Evolutionary conservation across 768 basidiomycete genomes (phyloP), one percentile per base, ranked within the genome.

Genomic region (Suillus lakei): DNA sequence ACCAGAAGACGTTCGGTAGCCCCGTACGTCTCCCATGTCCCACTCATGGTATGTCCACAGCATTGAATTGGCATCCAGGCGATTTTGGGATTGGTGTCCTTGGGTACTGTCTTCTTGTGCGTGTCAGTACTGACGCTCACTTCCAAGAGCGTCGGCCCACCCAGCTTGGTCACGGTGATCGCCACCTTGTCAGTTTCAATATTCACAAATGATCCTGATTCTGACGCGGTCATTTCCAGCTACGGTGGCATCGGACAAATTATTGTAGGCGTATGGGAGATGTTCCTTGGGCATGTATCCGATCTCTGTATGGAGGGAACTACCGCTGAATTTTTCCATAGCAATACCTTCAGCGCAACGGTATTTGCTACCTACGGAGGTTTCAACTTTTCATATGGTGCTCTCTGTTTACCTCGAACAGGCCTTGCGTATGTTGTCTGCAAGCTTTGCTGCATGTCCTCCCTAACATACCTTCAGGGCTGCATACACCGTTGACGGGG

Each of bases 181-280:
- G 70, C 72, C 8, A 72, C 66, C 5, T 76, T 74, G 72, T 76
- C 61, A 41, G 72, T 55, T 48, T 30, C n/a, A 13, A 36, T 23
- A 26, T 63, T 23, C 55, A 23, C 21, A 36, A 26, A 38, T 5
- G 34, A 30, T 6, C 28, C 9, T 34, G 13, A 18, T 36, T 34
- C 32, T 53, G 44, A 38, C 2, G 60, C 71, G 26, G 68, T 43
- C 15, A 41, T 10, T 39, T 64, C 59, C 44, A 74, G 74, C 63
- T 75, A 75, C 50, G 70, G 74, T 9, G 74, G 74, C 55, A 74
- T 76, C 54, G 65, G 68, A 18, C 74, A 71, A 56, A 72, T 70
- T 7, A 63, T 74, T 12, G 73, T 74, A 4, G 73, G 72, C 53
- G 67, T 74, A 70, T 74, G 74, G 74, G 73, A 76, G 32, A 72